A percentile compares a stretch with the other conserved stretches of the same genome.
phyloP scores from a whole-genome alignment of 768 basidiomycete genomes.

The Suillus bovinus region DNA sequence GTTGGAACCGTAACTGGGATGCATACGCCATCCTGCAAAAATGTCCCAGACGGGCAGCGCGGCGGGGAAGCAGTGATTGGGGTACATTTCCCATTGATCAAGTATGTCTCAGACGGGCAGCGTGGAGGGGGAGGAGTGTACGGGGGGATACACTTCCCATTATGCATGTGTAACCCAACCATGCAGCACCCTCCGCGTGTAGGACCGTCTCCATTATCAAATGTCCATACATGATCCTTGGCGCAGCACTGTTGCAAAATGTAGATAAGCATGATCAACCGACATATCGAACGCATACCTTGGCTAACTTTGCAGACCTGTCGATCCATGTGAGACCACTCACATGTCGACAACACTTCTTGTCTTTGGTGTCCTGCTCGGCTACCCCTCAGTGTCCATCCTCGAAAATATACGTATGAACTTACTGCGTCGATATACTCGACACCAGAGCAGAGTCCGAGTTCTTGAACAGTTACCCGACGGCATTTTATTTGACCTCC shows the following conservation, averaged over 20 bases:
- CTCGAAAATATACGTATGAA: neutral
- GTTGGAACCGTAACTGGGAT: no score
- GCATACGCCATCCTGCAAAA: no score
- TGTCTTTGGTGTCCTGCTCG: neutral
- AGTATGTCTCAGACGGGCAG: no score
- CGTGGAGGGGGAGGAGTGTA: no score
- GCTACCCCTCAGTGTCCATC: neutral
- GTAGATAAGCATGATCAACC: neutral
- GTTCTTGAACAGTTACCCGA: neutral
- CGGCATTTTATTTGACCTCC: neutral
- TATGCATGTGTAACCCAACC: neutral
- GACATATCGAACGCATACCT: neutral
- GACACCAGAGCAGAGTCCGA: neutral
- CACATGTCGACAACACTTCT: neutral
- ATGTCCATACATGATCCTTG: no score
- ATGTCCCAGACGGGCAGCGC: no score
- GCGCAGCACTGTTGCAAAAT: neutral
- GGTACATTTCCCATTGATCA: no score
- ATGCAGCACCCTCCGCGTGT: no score
- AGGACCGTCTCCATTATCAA: no score
- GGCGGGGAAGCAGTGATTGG: no score
- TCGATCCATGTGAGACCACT: neutral
- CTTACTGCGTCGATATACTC: neutral
- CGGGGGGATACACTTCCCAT: no score
- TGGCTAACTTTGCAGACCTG: neutral